These are phyloP conservation scores for Cyanidiococcus yangmingshanensis DNA, from an alignment of 23 red algal genomes.

Conservation along the genomic window DNA sequence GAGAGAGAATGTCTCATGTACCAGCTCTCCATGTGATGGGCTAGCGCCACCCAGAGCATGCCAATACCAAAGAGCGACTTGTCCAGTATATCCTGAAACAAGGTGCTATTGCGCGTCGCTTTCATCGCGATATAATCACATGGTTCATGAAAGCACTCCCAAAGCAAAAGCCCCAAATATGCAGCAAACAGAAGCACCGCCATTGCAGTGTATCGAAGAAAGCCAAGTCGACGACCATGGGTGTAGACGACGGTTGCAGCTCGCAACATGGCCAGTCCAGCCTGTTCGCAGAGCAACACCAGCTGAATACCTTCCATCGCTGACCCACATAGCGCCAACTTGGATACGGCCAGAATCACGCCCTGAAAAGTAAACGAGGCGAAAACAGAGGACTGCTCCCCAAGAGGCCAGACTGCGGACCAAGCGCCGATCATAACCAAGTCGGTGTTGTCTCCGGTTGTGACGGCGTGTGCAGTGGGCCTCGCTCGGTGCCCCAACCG, in stretches of 20 bases:
- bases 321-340: background rate
- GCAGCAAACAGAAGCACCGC: background rate
- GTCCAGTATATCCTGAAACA: background rate
- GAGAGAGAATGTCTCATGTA: no score
- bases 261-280: background rate
- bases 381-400: background rate
- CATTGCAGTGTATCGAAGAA: background rate
- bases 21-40: background rate
- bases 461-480: no score
- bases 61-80: background rate
- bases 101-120: background rate
- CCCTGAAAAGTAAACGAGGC: background rate
- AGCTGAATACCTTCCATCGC: background rate
- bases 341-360: background rate
- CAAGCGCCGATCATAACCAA: no score
- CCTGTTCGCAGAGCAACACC: background rate
- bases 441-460: no score
- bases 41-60: background rate
- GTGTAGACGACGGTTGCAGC: background rate
- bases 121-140: background rate
- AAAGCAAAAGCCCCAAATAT: background rate
- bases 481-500: no score
- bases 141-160: background rate
- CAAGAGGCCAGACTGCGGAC: no score
- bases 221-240: background rate